Percentiles rank a stretch among this genome's conserved stretches.
These are phyloP conservation scores for Talaromyces amestolkiae DNA, from an alignment of 2,329 filamentous ascomycete genomes.

Conservation along the genomic window DNA sequence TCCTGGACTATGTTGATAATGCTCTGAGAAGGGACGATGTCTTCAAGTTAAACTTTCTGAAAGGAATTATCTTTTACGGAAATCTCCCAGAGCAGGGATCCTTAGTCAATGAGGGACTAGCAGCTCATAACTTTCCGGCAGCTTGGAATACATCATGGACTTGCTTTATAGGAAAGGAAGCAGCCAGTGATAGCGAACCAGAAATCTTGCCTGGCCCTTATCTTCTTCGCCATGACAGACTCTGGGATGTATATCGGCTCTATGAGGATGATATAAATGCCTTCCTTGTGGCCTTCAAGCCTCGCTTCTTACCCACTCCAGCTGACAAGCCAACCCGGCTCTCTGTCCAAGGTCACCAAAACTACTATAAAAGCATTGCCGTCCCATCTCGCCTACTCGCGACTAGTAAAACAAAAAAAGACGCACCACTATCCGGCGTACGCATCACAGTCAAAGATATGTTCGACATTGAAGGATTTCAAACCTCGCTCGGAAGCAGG, in stretches of 20 bases:
- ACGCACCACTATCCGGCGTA: slow-evolving; percentile 44
- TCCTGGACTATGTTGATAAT: not conserved
- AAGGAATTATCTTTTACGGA: not conserved
- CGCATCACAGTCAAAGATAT: slow-evolving; percentile 64
- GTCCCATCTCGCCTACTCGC: not conserved
- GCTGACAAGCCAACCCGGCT: not conserved
- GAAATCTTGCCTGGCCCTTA: not conserved
- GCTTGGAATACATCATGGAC: not conserved
- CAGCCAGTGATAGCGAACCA: not conserved
- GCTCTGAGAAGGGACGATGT: not conserved
- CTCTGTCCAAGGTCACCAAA: not conserved
- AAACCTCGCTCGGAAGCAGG: slow-evolving; percentile 57
- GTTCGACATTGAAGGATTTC: slow-evolving; percentile 56
- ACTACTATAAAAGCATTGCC: not conserved
- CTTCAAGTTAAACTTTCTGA: not conserved
- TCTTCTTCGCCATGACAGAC: not conserved
- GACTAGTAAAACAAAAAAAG: not conserved
- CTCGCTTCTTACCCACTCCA: not conserved
- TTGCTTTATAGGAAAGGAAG: not conserved
- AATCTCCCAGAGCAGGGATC: not conserved
- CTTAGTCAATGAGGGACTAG: not conserved
- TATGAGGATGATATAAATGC: not conserved
- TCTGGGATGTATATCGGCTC: not conserved
- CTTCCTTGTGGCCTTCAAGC: not conserved
- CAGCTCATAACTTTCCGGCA: not conserved